Percentiles rank a stretch among this genome's conserved stretches.
Conservation (phyloP, 345 rosid species). For the Laguncularia racemosa region DNA sequence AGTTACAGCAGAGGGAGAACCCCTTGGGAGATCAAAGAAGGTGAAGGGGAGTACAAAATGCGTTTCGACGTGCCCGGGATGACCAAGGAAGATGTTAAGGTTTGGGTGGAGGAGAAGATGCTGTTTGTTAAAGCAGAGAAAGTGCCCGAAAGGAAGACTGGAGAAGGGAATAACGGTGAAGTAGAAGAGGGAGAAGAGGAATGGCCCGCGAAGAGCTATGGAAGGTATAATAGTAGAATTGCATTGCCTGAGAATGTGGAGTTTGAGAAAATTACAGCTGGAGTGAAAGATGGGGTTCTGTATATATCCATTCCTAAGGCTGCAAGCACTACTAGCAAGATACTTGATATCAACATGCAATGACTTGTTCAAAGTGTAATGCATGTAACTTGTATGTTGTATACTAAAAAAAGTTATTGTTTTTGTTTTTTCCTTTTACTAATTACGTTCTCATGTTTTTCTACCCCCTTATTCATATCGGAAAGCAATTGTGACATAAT, state of each 20-base stretch:
- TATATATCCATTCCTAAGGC: conserved; percentile 46
- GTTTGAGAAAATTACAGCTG: conserved; percentile 59
- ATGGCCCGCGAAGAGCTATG: conserved; percentile 54
- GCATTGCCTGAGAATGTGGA: conserved; percentile 54
- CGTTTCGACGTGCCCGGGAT: conserved; percentile 76
- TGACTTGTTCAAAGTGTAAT: conserved; percentile 2
- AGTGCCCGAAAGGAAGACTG: conserved; percentile 13
- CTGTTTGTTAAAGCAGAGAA: conserved; percentile 52
- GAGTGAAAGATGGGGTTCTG: conserved; percentile 58
- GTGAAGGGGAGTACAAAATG: conserved; percentile 40
- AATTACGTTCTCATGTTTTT: too few relatives aligned
- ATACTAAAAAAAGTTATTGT: too few relatives aligned
- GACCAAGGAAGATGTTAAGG: conserved; percentile 54
- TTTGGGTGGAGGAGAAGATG: conserved; percentile 60
- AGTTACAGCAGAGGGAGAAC: conserved; percentile 46
- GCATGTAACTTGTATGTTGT: too few relatives aligned
- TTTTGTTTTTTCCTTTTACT: too few relatives aligned
- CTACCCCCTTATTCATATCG: too few relatives aligned
- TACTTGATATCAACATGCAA: conserved; percentile 28
- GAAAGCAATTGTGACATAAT: too few relatives aligned
- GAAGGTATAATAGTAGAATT: conserved; percentile 44
- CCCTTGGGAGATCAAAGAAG: conserved; percentile 64
- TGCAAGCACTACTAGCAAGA: conserved; percentile 6
- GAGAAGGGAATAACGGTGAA: background rate
- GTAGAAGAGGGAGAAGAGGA: conserved; percentile 31